Base-by-base conservation (phyloP, 1,139 yeast genomes). In the Candida anutae region DNA sequence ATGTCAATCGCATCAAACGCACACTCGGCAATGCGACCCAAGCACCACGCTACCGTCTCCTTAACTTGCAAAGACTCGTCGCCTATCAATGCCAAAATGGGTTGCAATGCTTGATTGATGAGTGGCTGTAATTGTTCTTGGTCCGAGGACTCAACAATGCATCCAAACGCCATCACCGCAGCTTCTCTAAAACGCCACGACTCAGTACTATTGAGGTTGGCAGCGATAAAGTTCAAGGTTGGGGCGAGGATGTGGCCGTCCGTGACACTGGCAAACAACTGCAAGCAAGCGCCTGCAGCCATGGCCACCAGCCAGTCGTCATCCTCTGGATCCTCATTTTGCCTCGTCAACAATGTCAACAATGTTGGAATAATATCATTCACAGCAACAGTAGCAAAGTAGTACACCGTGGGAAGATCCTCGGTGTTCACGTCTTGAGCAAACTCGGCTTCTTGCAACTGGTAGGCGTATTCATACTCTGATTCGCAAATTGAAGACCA, bases 221-320 rank as follows among this genome's bases (percentile, higher is more conserved):
- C 67, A 40, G 80, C 88, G 21, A 90, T 95, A 60, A 87, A 90
- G 32, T 69, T 69, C 37, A 90, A 62, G 4, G 94, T 84, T 26
- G 94, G 90, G 37, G 77, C 81, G 24, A 88, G 87, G 28, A 90
- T 87, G 42, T 77, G 77, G 48, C 81, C 77, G 11, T 90, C 93
- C 28, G 94, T 82, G 47, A 82, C 76, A 53, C 83, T 94, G 4
- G 98, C 95, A 58, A 84, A 88, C 37, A 90, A 66, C 59, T 85
- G 95, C 48, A 90, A 65, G 58, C 97, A 93, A 10, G 97, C 90
- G 46, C 95, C 98, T 2, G 98, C 95, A 28, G 98, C 96, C 98
- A 90, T 90, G 6, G 96, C 78, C 25, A 87, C 94, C 32, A 88
- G 82, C 98, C 98, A 90, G 46, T 85, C 94, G 48, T 90, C 98